These are phyloP conservation scores for Fonsecaea monophora DNA, from an alignment of 2,329 filamentous ascomycete genomes.

Conservation along the genomic window DNA sequence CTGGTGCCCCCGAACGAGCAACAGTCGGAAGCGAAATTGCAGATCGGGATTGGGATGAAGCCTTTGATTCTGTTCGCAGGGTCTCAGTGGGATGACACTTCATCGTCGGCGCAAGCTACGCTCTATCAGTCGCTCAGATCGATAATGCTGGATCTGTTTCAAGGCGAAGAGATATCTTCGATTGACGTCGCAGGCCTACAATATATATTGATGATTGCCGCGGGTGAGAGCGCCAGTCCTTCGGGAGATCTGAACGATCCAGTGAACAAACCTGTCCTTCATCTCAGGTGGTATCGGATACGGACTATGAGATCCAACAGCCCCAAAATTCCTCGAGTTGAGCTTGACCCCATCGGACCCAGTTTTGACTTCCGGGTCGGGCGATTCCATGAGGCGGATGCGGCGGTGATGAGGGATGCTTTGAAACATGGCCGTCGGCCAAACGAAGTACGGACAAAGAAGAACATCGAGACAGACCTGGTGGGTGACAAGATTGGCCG, in stretches of 20 bases:
- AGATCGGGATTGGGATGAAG: slow-evolving; percentile 77
- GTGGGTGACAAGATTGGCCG: slow-evolving; percentile 97
- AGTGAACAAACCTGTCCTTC: slow-evolving; percentile 54
- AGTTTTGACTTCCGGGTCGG: slow-evolving; percentile 90
- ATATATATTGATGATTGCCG: slow-evolving; percentile 83
- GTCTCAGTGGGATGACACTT: slow-evolving; percentile 82
- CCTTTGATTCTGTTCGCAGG: slow-evolving; percentile 93
- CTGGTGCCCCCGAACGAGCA: slow-evolving; percentile 66
- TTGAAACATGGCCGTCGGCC: slow-evolving; percentile 80
- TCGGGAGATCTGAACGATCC: slow-evolving; percentile 43
- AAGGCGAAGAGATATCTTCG: slow-evolving; percentile 77
- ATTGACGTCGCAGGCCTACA: slow-evolving; percentile 95
- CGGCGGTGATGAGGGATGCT: slow-evolving; percentile 82
- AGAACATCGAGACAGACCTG: slow-evolving; percentile 89
- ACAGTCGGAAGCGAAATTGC: slow-evolving; percentile 70
- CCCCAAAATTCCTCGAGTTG: slow-evolving; percentile 85
- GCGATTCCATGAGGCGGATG: slow-evolving; percentile 78
- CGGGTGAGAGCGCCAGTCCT: slow-evolving; percentile 65
- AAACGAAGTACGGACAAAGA: slow-evolving; percentile 73
- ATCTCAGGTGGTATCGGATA: slow-evolving; percentile 83
- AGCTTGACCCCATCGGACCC: slow-evolving; percentile 94
- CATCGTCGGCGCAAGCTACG: slow-evolving; percentile 59
- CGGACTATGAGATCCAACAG: slow-evolving; percentile 79
- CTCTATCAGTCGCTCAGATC: slow-evolving; percentile 87
- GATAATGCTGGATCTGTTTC: slow-evolving; percentile 89